phyloP scores from a whole-genome alignment of 2,329 filamentous ascomycete species.

The Diplodia mutila region DNA sequence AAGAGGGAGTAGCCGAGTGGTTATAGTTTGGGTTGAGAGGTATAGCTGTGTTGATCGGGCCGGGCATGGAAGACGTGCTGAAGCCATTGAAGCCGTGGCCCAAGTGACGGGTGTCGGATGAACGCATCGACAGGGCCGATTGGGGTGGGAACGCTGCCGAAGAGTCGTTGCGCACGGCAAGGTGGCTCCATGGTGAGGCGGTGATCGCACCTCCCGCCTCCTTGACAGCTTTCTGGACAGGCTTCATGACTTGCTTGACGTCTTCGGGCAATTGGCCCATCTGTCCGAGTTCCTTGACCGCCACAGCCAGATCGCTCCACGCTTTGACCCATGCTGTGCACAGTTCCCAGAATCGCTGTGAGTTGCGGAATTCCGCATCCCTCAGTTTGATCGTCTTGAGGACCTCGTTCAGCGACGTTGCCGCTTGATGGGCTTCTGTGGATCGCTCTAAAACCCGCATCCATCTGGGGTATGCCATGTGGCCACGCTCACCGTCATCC shows the following conservation, averaged over 20 bases:
- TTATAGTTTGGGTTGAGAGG: slow-evolving; percentile 36
- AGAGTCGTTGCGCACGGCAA: slow-evolving; percentile 41
- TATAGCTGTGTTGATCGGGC: slow-evolving; percentile 43
- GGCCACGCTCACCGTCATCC: slow-evolving; percentile 39
- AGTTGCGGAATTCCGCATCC: slow-evolving; percentile 73
- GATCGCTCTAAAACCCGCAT: slow-evolving; percentile 73
- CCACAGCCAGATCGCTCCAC: slow-evolving; percentile 68
- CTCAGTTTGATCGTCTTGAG: slow-evolving; percentile 82
- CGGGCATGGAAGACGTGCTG: slow-evolving; percentile 35
- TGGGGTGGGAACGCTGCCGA: slow-evolving; percentile 22
- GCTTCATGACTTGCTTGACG: slow-evolving; percentile 73
- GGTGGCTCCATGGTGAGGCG: slow-evolving; percentile 64
- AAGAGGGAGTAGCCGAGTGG: slow-evolving; percentile 34
- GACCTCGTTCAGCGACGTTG: slow-evolving; percentile 71
- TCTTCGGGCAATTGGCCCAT: slow-evolving; percentile 48
- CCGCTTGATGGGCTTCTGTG: slow-evolving; percentile 70
- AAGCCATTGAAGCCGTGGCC: slow-evolving; percentile 16
- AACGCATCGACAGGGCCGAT: slow-evolving; percentile 3
- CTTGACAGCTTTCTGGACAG: slow-evolving; percentile 80
- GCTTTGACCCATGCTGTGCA: slow-evolving; percentile 74
- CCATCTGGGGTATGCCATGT: slow-evolving; percentile 40
- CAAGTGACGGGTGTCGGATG: slow-evolving; percentile 9
- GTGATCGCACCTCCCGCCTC: slow-evolving; percentile 76
- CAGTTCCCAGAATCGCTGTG: slow-evolving; percentile 67
- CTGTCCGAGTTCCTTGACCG: slow-evolving; percentile 55